Percentiles rank a stretch among this genome's conserved stretches.
These are phyloP conservation scores for Haematococcus lacustris DNA, from an alignment of 139 green algal genomes.

Conservation along the genomic window DNA sequence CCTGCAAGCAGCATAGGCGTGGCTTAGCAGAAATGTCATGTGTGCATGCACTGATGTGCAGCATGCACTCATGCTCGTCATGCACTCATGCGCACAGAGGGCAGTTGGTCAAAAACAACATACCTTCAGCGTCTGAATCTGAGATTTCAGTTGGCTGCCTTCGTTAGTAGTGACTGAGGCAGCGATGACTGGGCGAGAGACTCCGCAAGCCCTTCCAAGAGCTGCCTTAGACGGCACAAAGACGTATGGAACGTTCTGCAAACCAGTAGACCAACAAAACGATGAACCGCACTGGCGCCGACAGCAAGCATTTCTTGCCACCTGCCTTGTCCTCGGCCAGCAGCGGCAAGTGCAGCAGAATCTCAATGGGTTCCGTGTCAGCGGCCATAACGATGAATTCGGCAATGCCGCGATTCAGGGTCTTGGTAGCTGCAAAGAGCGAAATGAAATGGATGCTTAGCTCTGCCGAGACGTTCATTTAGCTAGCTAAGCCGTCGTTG, in stretches of 20 bases:
- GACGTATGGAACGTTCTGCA: slow-evolving; percentile 24
- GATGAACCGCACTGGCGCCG: background rate
- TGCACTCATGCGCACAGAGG: background rate
- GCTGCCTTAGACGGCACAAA: slow-evolving; percentile 87
- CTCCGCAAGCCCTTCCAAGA: slow-evolving; percentile 93
- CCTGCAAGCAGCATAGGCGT: slow-evolving; percentile 14
- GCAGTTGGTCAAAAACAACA: background rate
- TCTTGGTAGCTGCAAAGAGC: slow-evolving; percentile 78
- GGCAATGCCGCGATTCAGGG: slow-evolving; percentile 90
- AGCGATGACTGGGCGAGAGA: slow-evolving; percentile 88
- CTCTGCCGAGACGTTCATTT: no score
- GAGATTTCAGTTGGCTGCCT: slow-evolving; percentile 90
- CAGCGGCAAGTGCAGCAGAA: slow-evolving; percentile 95
- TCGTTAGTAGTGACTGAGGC: slow-evolving; percentile 96
- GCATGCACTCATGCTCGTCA: background rate
- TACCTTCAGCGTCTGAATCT: slow-evolving; percentile 91
- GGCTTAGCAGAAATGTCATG: background rate
- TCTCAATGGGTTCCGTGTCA: slow-evolving; percentile 97
- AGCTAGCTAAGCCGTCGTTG: background rate
- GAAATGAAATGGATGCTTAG: background rate
- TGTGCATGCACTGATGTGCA: background rate
- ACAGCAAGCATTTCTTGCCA: background rate
- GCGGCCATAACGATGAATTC: slow-evolving; percentile 98
- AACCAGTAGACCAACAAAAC: background rate
- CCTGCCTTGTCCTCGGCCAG: slow-evolving; percentile 99